Evolutionary conservation across 2,329 filamentous ascomycete genomes (phyloP).

Genomic region (Tolypocladium endophyticum): DNA sequence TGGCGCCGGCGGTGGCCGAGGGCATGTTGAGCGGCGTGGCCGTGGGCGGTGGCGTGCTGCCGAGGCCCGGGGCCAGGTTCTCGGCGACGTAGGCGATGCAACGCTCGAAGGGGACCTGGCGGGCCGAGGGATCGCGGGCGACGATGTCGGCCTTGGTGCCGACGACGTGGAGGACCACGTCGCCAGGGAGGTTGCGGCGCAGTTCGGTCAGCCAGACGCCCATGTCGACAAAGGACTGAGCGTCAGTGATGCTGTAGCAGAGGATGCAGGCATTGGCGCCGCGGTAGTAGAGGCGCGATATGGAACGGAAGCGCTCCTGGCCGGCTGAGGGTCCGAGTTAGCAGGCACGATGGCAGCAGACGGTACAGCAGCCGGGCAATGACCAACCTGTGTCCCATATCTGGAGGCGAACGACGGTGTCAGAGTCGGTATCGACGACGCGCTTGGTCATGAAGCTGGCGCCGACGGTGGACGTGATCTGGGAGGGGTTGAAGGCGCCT

Average conservation of each 20-base stretch:
- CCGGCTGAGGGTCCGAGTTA: slow-evolving; percentile 42
- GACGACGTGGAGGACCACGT: slow-evolving; percentile 86
- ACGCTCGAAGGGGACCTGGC: slow-evolving; percentile 85
- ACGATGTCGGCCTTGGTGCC: slow-evolving; percentile 92
- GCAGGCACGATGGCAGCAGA: background rate
- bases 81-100: slow-evolving; percentile 95
- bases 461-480: slow-evolving; percentile 62
- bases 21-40: slow-evolving; percentile 30
- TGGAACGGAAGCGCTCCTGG: slow-evolving; percentile 90
- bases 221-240: slow-evolving; percentile 82
- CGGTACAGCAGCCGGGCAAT: background rate
- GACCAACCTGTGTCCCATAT: slow-evolving; percentile 79
- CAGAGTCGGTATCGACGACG: slow-evolving; percentile 72
- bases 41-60: slow-evolving; percentile 57
- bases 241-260: slow-evolving; percentile 89
- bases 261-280: slow-evolving; percentile 89
- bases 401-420: slow-evolving; percentile 80
- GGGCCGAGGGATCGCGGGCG: slow-evolving; percentile 63
- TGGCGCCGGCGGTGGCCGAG: slow-evolving; percentile 14
- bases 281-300: slow-evolving; percentile 91
- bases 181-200: slow-evolving; percentile 63
- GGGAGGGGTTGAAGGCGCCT: slow-evolving; percentile 56
- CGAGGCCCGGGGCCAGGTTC: slow-evolving; percentile 65
- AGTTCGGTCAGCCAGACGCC: slow-evolving; percentile 82
- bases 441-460: slow-evolving; percentile 73